Evolutionary conservation across 2,329 filamentous ascomycete genomes (phyloP), one percentile per base, ranked within the genome.

Genomic region (Tolypocladium nubicola): DNA sequence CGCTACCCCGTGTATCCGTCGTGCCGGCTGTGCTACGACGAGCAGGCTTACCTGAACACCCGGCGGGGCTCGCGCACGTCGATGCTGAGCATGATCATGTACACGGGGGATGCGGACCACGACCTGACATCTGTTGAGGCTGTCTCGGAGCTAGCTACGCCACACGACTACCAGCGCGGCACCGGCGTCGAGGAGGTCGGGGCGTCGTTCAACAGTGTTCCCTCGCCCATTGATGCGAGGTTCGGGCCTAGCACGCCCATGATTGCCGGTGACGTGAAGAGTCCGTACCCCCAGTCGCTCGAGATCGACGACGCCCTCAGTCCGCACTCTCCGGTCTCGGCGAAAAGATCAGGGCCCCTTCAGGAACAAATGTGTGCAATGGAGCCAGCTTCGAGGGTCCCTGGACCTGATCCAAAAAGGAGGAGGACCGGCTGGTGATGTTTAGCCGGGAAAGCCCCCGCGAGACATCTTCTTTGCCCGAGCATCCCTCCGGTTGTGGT

Each of bases 401-500:
- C 45, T 10, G 26, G 26, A 30, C 43, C 23, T 9, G n/a, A 35
- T 39, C 16, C 43, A 14, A 57, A 49, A 23, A 62, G 23, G 23
- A 13, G n/a, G 3, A 56, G 13, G 33, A 39, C 53, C 21, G n/a
- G 40, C n/a, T 47, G 40, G 30, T 45, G 11, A 23, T 14, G 8
- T n/a, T 69, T 59, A 75, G 14, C 69, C 71, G 14, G 70, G 63
- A 49, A 76, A 70, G 1, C 73, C 73, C 21, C 73, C 74, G 33
- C 83, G 76, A 16, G 80, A 81, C 82, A 87, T 85, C 73, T 88
- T 88, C 66, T 72, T 83, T 14, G 84, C 83, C 40, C 82, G 75
- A 59, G 80, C 80, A 67, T 95, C 88, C 54, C 90, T 81, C 33
- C 92, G 83, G 70, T 90, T 94, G 69, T 96, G 91, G 68, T 96